Conservation (phyloP, 78 protist species). For the Corallochytrium limacisporum region DNA sequence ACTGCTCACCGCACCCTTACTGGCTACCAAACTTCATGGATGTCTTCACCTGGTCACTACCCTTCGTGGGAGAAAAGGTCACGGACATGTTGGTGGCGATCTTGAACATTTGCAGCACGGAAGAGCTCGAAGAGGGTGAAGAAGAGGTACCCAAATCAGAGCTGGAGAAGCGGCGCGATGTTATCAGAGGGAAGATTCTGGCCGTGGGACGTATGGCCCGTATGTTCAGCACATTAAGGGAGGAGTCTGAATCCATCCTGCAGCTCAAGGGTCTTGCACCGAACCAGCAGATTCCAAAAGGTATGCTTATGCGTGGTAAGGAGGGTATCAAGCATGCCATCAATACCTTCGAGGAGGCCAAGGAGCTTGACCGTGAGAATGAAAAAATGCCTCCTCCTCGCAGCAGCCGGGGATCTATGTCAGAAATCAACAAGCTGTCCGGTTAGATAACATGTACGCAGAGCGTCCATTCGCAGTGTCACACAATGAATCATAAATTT, state of each 20-base stretch:
- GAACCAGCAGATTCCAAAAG: slow-evolving; percentile 50
- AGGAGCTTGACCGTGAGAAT: slow-evolving; percentile 25
- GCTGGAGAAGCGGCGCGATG: neutral
- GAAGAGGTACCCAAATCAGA: neutral
- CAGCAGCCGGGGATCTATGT: no score
- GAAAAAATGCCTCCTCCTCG: slow-evolving; percentile 30
- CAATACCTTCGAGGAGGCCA: slow-evolving; percentile 35
- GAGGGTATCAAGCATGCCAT: slow-evolving; percentile 41
- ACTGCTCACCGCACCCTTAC: slow-evolving; percentile 85
- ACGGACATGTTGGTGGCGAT: slow-evolving; percentile 37
- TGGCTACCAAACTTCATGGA: slow-evolving; percentile 96
- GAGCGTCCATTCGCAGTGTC: no score
- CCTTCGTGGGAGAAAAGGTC: slow-evolving; percentile 93
- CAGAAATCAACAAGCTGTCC: no score
- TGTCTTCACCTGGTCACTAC: slow-evolving; percentile 94
- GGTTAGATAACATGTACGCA: no score
- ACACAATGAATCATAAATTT: no score
- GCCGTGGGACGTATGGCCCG: slow-evolving; percentile 62
- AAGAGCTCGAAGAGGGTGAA: slow-evolving; percentile 23
- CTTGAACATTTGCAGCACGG: slow-evolving; percentile 35
- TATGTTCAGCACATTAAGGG: slow-evolving; percentile 58
- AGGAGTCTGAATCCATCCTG: slow-evolving; percentile 76
- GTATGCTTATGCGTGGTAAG: slow-evolving; percentile 61
- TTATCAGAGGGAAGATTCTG: slow-evolving; percentile 35
- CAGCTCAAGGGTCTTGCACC: slow-evolving; percentile 69